A percentile compares a stretch with the other conserved stretches of the same genome.
Evolutionary conservation across 495 filamentous ascomycete species (phyloP).

Genomic region (Aspergillus campestris): DNA sequence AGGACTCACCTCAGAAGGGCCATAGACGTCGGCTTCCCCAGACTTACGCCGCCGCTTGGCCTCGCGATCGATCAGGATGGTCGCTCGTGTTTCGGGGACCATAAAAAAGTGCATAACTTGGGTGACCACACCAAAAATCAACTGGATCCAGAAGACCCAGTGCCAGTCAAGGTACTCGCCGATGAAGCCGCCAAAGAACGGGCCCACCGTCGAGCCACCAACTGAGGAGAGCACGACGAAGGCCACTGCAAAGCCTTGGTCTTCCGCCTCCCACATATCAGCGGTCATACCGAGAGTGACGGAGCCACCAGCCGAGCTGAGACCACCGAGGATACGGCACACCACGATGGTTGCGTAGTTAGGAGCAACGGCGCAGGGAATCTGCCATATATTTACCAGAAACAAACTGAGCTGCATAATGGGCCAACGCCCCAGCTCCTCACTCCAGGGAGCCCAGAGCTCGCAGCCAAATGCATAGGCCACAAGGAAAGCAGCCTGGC

Average conservation of each 20-base stretch:
- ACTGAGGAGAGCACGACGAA: constrained; percentile 65
- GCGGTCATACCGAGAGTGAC: constrained; percentile 69
- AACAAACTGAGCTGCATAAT: constrained; percentile 54
- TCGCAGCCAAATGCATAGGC: constrained; percentile 67
- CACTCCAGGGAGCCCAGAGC: constrained; percentile 66
- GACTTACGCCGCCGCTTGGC: constrained; percentile 51
- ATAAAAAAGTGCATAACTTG: constrained; percentile 55
- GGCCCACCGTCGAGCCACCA: constrained; percentile 59
- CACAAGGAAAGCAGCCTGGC: constrained; percentile 55
- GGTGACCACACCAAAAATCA: constrained; percentile 56
- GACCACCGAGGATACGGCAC: constrained; percentile 52
- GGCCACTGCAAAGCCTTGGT: constrained; percentile 51
- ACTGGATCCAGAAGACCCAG: constrained; percentile 68
- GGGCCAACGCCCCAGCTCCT: constrained; percentile 58
- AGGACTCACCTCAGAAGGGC: constrained; percentile 45
- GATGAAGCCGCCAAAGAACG: constrained; percentile 68
- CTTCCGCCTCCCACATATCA: constrained; percentile 59
- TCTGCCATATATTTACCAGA: constrained; percentile 59
- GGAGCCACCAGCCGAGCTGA: constrained; percentile 62
- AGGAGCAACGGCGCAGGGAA: constrained; percentile 58
- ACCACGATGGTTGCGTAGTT: constrained; percentile 54
- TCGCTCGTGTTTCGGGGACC: constrained; percentile 58
- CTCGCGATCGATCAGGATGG: constrained; percentile 51
- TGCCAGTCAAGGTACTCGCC: constrained; percentile 50
- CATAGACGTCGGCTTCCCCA: constrained; percentile 42